Percentiles rank a stretch among this genome's conserved stretches.
Evolutionary conservation across 2,329 filamentous ascomycete species (phyloP).

Genomic region (Monosporascus sp.): DNA sequence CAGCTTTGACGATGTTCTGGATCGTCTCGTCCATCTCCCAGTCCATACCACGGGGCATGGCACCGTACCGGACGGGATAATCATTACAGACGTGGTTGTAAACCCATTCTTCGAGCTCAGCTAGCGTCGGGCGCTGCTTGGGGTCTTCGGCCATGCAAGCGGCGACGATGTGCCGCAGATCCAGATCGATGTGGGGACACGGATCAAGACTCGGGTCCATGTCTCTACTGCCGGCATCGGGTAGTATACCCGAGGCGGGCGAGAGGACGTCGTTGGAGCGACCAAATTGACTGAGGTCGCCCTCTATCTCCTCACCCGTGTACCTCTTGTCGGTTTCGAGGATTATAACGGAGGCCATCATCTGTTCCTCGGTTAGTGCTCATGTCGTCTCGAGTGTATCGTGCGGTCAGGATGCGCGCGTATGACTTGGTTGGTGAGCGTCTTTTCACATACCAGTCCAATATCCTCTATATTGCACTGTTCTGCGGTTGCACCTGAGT

Average conservation of each 20-base stretch:
- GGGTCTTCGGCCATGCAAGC: conserved; percentile 6
- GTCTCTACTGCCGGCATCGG: not conserved
- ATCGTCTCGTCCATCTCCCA: no score
- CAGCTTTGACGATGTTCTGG: no score
- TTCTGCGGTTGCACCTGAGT: not conserved
- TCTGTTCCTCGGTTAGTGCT: not conserved
- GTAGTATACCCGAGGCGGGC: conserved; percentile 3
- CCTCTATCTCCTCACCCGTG: conserved; percentile 4
- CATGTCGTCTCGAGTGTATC: not conserved
- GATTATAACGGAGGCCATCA: conserved; percentile 6
- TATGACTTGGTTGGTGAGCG: no score
- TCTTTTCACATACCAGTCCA: conserved; percentile 4
- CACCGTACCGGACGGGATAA: no score
- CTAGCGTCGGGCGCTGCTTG: conserved; percentile 1
- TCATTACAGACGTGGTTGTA: not conserved
- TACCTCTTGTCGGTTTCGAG: conserved; percentile 4
- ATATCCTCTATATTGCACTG: conserved; percentile 3
- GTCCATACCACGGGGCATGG: no score
- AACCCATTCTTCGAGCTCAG: not conserved
- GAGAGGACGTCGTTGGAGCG: not conserved
- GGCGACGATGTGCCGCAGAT: conserved; percentile 3
- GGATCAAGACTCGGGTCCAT: conserved; percentile 2
- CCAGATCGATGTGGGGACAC: not conserved
- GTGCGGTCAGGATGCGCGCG: not conserved
- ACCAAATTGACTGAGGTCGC: conserved; percentile 1